Base-by-base conservation (phyloP, 164 flowering plant species). In the Annona squamosa region DNA sequence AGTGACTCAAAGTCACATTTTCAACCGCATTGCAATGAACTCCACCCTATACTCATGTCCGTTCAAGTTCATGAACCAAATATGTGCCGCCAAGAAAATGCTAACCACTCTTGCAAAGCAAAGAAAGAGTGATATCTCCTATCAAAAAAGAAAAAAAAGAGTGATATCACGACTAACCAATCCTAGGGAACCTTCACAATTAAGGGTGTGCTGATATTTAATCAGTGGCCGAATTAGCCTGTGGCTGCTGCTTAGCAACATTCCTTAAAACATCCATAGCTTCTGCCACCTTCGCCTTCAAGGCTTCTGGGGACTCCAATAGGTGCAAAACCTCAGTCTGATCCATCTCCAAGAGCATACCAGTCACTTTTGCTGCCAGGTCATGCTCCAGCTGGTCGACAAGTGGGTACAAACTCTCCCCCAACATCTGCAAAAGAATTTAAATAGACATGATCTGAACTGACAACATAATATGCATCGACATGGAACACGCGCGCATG, bases 301-400 rank as follows among this genome's bases (percentile, higher is more conserved):
- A 71, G 44, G 94, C 92, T 45, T 91, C 97, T 0, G 97, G 97
- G 1, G 97, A 89, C 81, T 91, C 94, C 10, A 91, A 83, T 74
- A 91, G 81, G 75, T 91, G 97, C 77, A 91, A 71, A 62, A 91
- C 92, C 79, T 89, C 97, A 0, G 94, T 79, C 80, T 91, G 97
- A 81, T 91, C 97, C 94, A 91, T 91, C 82, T 91, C 97, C 72
- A 91, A 75, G 62, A 91, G 93, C 97, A 91, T 89, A 46, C 94
- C 97, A 0, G 97, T 91, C 43, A 91, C 97, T 77, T 91, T 91
- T 1, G 92, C 94, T 3, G 97, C 91, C 72, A 81, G 65, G 16
- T 91, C 91, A 57, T 75, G 90, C 82, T 90, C 94, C 80, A 91
- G 80, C 79, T 80, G 87, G 59, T 91, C 97, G 48, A 91, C 97